phyloP scores from a whole-genome alignment of 371 early-diverging fungal species.

The Mortierella sp. region DNA sequence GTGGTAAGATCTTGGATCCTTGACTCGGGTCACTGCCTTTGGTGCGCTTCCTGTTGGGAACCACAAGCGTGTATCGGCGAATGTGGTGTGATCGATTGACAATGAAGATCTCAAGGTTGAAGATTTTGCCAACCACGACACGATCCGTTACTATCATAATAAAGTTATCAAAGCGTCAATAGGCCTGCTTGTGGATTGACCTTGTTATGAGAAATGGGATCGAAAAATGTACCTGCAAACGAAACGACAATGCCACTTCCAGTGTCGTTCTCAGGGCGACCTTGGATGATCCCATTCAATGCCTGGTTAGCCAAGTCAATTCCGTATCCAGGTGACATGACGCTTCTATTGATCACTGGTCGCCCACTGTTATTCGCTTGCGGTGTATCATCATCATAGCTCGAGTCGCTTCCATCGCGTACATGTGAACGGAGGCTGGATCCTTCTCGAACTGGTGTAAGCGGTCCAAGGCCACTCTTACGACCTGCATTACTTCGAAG shows the following conservation, averaged over 20 bases:
- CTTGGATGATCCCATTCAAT: constrained; percentile 25
- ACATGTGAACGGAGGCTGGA: constrained; percentile 19
- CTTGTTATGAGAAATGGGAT: too few species aligned
- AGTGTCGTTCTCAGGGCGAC: constrained; percentile 32
- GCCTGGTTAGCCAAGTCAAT: constrained; percentile 32
- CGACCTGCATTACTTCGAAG: constrained; percentile 12
- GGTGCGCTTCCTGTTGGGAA: constrained; percentile 70
- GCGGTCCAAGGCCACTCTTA: constrained; percentile 34
- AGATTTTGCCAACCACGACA: constrained; percentile 69
- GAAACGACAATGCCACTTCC: constrained; percentile 74
- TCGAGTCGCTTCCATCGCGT: constrained; percentile 16
- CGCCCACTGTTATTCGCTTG: constrained; percentile 9
- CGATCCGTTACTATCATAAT: constrained; percentile 55
- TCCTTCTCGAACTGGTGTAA: constrained; percentile 50
- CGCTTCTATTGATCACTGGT: constrained; percentile 24
- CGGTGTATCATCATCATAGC: constrained; percentile 33
- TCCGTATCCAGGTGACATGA: constrained; percentile 32
- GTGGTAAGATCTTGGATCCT: constrained; percentile 57
- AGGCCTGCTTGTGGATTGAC: too few species aligned
- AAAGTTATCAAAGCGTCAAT: neutral
- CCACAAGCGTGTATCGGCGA: constrained; percentile 70
- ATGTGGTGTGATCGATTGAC: constrained; percentile 78
- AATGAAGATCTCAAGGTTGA: constrained; percentile 77
- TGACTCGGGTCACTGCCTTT: constrained; percentile 51
- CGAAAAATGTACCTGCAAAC: constrained; percentile 62